A percentile compares a stretch with the other conserved stretches of the same genome.
Evolutionary conservation across 345 rosid species (phyloP).

Genomic region (Theobroma cacao): DNA sequence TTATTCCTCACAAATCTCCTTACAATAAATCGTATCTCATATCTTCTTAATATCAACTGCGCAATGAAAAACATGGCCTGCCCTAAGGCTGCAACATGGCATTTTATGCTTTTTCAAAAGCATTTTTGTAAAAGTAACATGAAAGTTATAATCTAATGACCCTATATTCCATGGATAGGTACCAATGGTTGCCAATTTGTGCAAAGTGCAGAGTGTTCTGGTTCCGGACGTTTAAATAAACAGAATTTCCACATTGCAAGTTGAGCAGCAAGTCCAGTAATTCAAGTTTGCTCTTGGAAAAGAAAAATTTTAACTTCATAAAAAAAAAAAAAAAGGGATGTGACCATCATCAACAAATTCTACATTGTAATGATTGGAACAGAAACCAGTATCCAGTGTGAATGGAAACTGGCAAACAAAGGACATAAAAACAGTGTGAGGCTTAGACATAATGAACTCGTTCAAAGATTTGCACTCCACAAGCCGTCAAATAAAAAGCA

Average conservation of each 20-base stretch:
- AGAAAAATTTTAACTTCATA: no score
- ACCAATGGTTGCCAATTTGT: background rate
- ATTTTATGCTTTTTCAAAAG: background rate
- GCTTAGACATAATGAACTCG: background rate
- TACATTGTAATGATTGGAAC: no score
- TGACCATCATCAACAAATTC: no score
- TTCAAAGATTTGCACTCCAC: background rate
- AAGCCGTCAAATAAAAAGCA: background rate
- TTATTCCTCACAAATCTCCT: no score
- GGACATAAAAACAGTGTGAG: background rate
- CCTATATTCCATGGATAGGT: background rate
- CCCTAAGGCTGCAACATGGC: background rate
- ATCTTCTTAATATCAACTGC: no score
- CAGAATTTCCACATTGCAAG: background rate
- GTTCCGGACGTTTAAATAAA: background rate
- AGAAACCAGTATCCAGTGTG: background rate
- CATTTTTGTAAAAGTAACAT: background rate
- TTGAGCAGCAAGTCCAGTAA: background rate
- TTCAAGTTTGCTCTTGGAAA: background rate
- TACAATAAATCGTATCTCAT: no score
- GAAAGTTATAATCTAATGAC: background rate
- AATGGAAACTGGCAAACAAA: background rate
- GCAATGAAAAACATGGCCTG: no score
- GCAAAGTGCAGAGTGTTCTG: background rate
- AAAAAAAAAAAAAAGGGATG: no score